Evolutionary conservation across 768 basidiomycete species (phyloP), one percentile per base, ranked within the genome.

Genomic region (Suillus fuscotomentosus): DNA sequence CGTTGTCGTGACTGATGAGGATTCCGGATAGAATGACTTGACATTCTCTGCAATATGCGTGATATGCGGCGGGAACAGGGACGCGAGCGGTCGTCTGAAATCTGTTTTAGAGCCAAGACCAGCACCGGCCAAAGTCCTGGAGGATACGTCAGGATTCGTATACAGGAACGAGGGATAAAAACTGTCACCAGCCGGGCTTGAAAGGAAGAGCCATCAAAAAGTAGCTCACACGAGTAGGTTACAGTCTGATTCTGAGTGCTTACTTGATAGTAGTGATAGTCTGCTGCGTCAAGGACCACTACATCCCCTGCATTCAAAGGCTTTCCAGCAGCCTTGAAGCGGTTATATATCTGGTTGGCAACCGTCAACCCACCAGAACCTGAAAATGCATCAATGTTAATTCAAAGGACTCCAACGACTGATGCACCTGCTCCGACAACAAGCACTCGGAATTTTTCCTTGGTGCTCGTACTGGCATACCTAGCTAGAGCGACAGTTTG

Each of bases 91-190:
- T 45, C 85, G 84, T 60, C 87, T 84, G 70, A 90, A 90, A 5
- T 86, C 83, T 17, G 81, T 75, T 76, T 97, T 96, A 48, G 82
- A 71, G 60, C 84, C 81, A 60, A 99, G 82, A 36, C 96, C 97
- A n/a, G 94, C 81, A 15, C 94, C 96, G 45, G 95, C 95, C 48
- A 97, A 85, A 1, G 95, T 97, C 95, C 93, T 94, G 64, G 7
- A 57, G 43, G 13, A 53, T 60, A 24, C 36, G 34, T 38, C 27
- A 59, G 9, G 24, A 20, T 27, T 42, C 57, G 17, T 27, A 41
- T 59, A 50, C 42, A 27, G 43, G 36, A 14, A 5, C 57, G n/a
- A 31, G 15, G n/a, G 17, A 38, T 50, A 20, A n/a, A 6, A 65
- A 51, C 17, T 69, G 80, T 71, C 76, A 93, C 93, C 96, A 98